Percentiles rank a stretch among this genome's conserved stretches.
These are phyloP conservation scores for Paraurostyla sp. DNA, from an alignment of 73 alveolate species.

Conservation along the genomic window DNA sequence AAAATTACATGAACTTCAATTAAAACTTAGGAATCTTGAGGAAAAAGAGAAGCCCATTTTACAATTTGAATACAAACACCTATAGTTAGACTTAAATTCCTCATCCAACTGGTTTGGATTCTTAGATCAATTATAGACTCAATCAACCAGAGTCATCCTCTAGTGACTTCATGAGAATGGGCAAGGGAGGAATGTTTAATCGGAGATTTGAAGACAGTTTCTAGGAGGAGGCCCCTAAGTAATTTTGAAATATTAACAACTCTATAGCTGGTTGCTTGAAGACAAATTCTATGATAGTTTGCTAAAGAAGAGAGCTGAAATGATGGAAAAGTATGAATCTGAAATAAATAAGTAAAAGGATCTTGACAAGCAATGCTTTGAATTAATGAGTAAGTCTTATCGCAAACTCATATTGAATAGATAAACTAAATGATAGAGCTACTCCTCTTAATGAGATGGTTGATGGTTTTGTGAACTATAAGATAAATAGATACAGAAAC, in stretches of 20 bases:
- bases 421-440: not conserved
- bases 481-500: not conserved
- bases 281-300: not conserved
- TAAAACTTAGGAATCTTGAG: not conserved
- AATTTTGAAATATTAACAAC: too few species aligned
- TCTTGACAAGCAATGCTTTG: constrained; percentile 1
- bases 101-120: not conserved
- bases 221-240: too few species aligned
- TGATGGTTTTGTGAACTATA: constrained; percentile 22
- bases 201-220: too few species aligned
- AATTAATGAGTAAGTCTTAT: not conserved
- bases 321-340: not conserved
- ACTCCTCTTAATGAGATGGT: not conserved
- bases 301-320: not conserved
- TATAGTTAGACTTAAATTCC: not conserved
- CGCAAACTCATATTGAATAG: too few species aligned
- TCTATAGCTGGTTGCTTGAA: not conserved
- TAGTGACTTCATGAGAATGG: too few species aligned
- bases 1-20: not conserved
- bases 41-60: not conserved
- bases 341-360: not conserved
- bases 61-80: not conserved
- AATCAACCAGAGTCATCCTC: too few species aligned
- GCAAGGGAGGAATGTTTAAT: too few species aligned
- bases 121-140: too few species aligned